Evolutionary conservation across 768 basidiomycete species (phyloP), one percentile per base, ranked within the genome.

Genomic region (Leccinum broughii): DNA sequence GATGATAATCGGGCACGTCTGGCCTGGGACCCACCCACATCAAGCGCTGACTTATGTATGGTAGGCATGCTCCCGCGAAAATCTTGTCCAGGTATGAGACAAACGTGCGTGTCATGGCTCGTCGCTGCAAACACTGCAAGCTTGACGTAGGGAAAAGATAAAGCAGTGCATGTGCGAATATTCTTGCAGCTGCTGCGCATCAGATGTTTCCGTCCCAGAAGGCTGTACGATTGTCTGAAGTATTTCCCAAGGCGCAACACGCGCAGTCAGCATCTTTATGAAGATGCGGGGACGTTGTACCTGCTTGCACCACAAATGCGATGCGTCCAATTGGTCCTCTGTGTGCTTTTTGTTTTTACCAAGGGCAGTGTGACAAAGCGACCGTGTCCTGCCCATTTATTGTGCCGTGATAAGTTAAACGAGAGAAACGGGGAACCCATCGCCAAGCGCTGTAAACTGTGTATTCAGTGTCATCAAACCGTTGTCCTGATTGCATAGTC

Each of bases 271-370:
- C 32, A 39, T 51, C 52, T 59, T 48, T 56, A 32, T 57, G 46
- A 28, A 50, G 34, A 15, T 20, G 34, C 26, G 26, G 15, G 41
- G 58, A 60, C 55, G 52, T 57, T 62, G 51, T 26, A 26, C 3
- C 10, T 34, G 32, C 32, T 34, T 34, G 32, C 32, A 34, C 32
- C 32, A 34, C 32, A 34, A 32, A 32, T 1, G 10, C 32, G 32
- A 32, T 32, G 32, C 32, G 32, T 32, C 56, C 46, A 53, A 35
- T 55, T 55, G 52, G 49, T 52, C 10, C 54, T 52, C 54, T n/a
- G 37, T 24, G 11, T 55, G 28, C 28, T 34, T 48, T 48, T 58
- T 54, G 34, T 58, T 35, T 15, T 39, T 15, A n/a, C 51, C 11
- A 26, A 51, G 37, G 52, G 22, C 22, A 22, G 51, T 35, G 20